These are phyloP conservation scores for Termitomyces eurrhizus DNA, from an alignment of 768 basidiomycete species.

Conservation along the genomic window DNA sequence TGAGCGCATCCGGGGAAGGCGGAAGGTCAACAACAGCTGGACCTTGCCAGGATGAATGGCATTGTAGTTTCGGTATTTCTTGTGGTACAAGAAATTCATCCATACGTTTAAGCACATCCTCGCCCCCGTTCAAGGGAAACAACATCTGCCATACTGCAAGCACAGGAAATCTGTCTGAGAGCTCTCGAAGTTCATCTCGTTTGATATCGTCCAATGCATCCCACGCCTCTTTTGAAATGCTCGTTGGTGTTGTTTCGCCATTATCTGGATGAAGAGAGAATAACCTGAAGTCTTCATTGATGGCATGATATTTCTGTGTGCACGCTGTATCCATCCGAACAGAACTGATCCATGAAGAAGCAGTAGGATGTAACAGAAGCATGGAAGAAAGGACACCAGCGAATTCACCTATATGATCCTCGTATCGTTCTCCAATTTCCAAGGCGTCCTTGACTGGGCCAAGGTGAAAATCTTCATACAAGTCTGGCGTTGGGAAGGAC, in stretches of 20 bases:
- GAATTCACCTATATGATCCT: background rate
- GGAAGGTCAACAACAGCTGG: background rate
- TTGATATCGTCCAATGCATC: background rate
- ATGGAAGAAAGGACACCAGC: conserved; percentile 2
- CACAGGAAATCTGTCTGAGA: background rate
- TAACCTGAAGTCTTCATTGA: background rate
- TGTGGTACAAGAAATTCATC: background rate
- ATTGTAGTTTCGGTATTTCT: background rate
- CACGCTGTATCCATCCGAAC: background rate
- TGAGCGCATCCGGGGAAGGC: background rate
- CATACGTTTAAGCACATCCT: background rate
- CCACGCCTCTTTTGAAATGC: background rate
- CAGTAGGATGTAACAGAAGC: conserved; percentile 2
- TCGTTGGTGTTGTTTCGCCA: background rate
- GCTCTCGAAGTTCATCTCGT: background rate
- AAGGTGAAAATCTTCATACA: background rate
- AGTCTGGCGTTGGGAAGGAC: background rate
- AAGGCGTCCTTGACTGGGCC: background rate
- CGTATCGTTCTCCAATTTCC: background rate
- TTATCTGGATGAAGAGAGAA: background rate
- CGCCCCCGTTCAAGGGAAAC: background rate
- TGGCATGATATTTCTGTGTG: background rate
- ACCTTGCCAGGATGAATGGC: background rate
- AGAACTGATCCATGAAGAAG: background rate
- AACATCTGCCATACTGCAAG: conserved; percentile 9